phyloP scores from a whole-genome alignment of 331 rosid species.

The Malus hybrid region DNA sequence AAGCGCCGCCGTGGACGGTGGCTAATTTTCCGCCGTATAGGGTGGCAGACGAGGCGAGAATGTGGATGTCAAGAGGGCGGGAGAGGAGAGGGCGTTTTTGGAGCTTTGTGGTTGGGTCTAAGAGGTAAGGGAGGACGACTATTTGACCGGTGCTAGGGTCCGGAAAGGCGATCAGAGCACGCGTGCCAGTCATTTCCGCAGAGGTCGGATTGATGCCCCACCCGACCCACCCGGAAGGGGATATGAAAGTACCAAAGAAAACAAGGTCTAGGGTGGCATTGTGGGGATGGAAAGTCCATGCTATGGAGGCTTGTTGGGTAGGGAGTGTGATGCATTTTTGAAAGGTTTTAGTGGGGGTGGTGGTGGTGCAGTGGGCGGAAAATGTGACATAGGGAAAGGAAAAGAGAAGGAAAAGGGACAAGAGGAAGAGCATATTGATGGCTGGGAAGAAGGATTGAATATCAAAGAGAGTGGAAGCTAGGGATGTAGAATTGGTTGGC shows the following conservation, averaged over 20 bases:
- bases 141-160: conserved; percentile 79
- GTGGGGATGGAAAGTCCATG: conserved; percentile 83
- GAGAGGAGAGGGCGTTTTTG: conserved; percentile 78
- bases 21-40: conserved; percentile 73
- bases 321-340: conserved; percentile 80
- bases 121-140: conserved; percentile 63
- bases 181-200: conserved; percentile 74
- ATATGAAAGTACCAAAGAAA: conserved; percentile 83
- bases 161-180: conserved; percentile 67
- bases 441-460: conserved; percentile 10
- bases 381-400: conserved; percentile 24
- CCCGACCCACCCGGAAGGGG: conserved; percentile 98
- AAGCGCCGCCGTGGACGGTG: conserved; percentile 65
- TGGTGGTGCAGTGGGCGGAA: conserved; percentile 66
- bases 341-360: conserved; percentile 48
- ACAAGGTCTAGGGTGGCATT: conserved; percentile 69
- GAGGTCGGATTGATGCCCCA: conserved; percentile 84
- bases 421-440: conserved; percentile 28
- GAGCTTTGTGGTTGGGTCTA: conserved; percentile 74
- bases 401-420: conserved; percentile 27
- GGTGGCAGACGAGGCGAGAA: conserved; percentile 59
- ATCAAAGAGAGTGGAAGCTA: neutral
- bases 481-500: conserved; percentile 6
- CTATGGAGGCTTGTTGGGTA: conserved; percentile 86
- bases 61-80: conserved; percentile 65